Base-by-base conservation (phyloP, 768 basidiomycete species). In the Saitozyma sp. region DNA sequence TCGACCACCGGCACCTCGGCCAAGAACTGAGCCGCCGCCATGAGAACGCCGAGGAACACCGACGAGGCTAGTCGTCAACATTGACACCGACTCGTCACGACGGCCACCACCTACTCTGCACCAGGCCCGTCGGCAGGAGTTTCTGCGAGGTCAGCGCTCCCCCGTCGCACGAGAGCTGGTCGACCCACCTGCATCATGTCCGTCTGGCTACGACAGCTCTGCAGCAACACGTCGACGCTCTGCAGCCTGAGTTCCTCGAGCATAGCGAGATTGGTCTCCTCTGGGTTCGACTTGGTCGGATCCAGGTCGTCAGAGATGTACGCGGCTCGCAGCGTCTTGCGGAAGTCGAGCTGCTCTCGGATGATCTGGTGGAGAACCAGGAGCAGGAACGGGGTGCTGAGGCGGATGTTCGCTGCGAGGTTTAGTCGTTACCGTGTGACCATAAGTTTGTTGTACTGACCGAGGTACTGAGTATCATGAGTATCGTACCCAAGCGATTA, bases 1-100 rank as follows among this genome's bases (percentile, higher is more conserved):
- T 72, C 70, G 42, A 64, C 65, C 43, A 57, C 60, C 0, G 70
- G 70, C 9, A 72, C 63, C 46, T 72, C 70, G 1, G 70, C 62
- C n/a, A 72, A 42, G 10, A 72, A 60, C 50, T 64, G 68, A 13
- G 61, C 58, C 16, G 58, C 59, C 2, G 68, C 62, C 9, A 67
- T 65, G 37, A 69, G 39, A 7, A 64, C 65, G 17, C 70, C 48
- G 0, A 72, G 41, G 16, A 72, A 56, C 20, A 67, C 50, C 0
- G 64, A 61, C 16, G 60, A 62, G 29, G 70, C 70, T 67, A 42
- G 38, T 16, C n/a, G 11, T 14, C 29, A 19, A 41, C 59, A 55
- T 38, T 40, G 43, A 9, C 9, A 14, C 42, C 9, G 43, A 43
- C 5, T 43, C 19, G 14, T 14, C 56, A 20, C n/a, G 19, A 9